phyloP scores from a whole-genome alignment of 192 early-diverging fungal species.

The Phycomyces blakesleeanus region DNA sequence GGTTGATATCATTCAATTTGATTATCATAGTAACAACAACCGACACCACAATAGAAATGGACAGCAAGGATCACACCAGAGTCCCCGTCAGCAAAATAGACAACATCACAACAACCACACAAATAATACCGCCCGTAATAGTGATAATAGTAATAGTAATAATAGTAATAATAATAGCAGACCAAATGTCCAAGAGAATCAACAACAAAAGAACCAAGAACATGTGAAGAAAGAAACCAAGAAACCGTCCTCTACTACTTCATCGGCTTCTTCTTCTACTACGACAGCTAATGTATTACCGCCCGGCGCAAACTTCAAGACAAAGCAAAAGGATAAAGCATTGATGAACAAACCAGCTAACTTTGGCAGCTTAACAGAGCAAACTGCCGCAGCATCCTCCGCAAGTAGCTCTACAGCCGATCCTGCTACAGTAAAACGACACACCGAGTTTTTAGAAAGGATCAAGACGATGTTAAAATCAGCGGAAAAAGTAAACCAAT shows the following conservation, averaged over 20 bases:
- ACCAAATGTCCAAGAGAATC: background rate
- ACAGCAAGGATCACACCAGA: background rate
- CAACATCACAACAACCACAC: too few species aligned
- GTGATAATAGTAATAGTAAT: too few species aligned
- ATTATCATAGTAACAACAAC: slow-evolving; percentile 17
- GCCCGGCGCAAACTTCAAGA: slow-evolving; percentile 4
- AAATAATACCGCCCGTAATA: too few species aligned
- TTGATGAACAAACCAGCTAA: slow-evolving; percentile 7
- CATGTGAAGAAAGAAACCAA: too few species aligned
- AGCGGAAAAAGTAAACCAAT: slow-evolving; percentile 38
- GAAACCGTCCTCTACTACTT: background rate
- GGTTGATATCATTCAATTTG: slow-evolving; percentile 26
- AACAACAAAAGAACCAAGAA: too few species aligned
- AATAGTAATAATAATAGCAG: too few species aligned
- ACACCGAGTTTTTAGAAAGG: slow-evolving; percentile 39
- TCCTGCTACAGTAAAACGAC: background rate
- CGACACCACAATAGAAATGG: slow-evolving; percentile 7
- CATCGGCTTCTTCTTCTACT: background rate
- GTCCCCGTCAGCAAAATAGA: too few species aligned
- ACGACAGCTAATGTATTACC: background rate
- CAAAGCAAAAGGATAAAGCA: background rate
- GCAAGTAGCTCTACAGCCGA: background rate
- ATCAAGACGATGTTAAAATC: slow-evolving; percentile 33
- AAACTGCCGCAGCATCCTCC: background rate
- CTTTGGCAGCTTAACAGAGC: slow-evolving; percentile 4